These are phyloP conservation scores for Xylariaceae sp. DNA, from an alignment of 2,329 filamentous ascomycete species.

Conservation along the genomic window DNA sequence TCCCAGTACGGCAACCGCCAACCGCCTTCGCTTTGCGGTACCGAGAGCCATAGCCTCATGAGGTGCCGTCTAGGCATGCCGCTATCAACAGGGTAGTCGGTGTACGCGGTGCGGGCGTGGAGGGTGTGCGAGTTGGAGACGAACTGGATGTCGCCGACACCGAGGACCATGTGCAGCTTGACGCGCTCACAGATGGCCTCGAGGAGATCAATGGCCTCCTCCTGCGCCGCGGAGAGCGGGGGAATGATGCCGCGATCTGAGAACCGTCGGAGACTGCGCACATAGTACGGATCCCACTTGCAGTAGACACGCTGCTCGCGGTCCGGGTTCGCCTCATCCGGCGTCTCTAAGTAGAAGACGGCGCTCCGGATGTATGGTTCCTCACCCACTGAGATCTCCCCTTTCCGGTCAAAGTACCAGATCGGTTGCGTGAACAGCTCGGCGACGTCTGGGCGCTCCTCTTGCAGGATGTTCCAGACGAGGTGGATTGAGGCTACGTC, in stretches of 20 bases:
- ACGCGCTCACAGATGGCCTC: constrained; percentile 71
- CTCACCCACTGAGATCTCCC: constrained; percentile 68
- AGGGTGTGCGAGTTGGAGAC: constrained; percentile 73
- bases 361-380: constrained; percentile 67
- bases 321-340: constrained; percentile 34
- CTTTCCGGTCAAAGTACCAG: constrained; percentile 92
- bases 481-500: constrained; percentile 74
- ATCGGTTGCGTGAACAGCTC: constrained; percentile 68
- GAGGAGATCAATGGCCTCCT: constrained; percentile 61
- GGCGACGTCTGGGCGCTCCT: constrained; percentile 70
- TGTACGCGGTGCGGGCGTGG: constrained; percentile 77
- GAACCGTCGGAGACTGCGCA: constrained; percentile 69
- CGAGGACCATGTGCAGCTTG: constrained; percentile 77
- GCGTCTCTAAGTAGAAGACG: constrained; percentile 70
- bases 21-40: constrained; percentile 74
- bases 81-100: constrained; percentile 58
- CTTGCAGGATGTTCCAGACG: constrained; percentile 75
- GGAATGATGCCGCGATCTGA: constrained; percentile 68
- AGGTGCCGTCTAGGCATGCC: constrained; percentile 64
- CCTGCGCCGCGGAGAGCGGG: constrained; percentile 61
- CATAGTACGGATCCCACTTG: constrained; percentile 90
- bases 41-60: constrained; percentile 78
- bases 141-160: constrained; percentile 86
- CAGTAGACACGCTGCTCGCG: constrained; percentile 64
- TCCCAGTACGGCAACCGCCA: constrained; percentile 83